A percentile compares a stretch with the other conserved stretches of the same genome.
Conservation (phyloP, 2,329 filamentous ascomycete species). For the Microcyclospora tardicrescens region DNA sequence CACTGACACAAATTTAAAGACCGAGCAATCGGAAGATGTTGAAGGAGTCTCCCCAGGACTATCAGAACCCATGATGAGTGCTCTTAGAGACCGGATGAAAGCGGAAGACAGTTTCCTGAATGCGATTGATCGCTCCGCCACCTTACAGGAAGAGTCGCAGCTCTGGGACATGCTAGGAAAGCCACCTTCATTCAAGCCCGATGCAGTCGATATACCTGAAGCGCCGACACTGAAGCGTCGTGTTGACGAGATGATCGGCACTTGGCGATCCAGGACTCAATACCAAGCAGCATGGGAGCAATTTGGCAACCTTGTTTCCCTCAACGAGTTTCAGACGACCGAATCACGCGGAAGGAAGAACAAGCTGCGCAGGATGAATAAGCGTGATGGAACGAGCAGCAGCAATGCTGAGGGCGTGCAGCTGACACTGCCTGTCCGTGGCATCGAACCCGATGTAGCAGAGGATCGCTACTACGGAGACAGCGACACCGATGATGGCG, state of each 20-base stretch:
- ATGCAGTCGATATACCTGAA: not conserved
- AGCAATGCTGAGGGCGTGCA: no score
- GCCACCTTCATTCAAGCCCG: conserved; percentile 9
- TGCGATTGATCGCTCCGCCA: conserved; percentile 33
- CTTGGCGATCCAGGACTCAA: conserved; percentile 13
- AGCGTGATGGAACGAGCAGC: no score
- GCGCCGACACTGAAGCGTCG: not conserved
- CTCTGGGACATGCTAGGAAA: conserved; percentile 33
- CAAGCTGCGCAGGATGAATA: not conserved
- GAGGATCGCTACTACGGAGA: no score
- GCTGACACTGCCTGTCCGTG: no score
- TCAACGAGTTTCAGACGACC: not conserved
- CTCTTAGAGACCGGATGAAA: conserved; percentile 7
- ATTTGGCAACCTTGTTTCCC: not conserved
- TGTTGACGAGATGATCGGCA: not conserved
- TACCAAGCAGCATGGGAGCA: not conserved
- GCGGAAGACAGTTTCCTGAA: conserved; percentile 34
- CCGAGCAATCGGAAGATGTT: no score
- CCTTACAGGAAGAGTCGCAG: conserved; percentile 31
- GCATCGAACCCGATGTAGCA: no score
- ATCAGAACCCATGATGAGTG: conserved; percentile 1
- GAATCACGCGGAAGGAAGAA: not conserved
- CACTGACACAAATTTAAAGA: not conserved
- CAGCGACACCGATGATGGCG: no score
- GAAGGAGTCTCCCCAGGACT: no score